Conservation (phyloP, 2,329 filamentous ascomycete genomes). For the Nemania sp. region DNA sequence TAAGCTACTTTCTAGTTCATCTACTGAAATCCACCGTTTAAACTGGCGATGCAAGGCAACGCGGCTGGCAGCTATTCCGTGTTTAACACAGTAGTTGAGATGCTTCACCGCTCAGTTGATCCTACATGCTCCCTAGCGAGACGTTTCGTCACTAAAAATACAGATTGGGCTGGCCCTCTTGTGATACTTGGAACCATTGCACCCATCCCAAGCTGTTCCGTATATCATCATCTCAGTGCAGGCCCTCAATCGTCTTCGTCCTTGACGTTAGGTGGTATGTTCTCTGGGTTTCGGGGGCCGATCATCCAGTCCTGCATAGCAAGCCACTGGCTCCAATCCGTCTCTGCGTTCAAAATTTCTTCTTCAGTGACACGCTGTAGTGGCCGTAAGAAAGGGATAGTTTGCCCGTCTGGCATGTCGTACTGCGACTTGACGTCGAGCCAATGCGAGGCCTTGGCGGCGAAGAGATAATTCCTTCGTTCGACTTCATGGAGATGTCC, state of each 20-base stretch:
- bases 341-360: slow-evolving; percentile 82
- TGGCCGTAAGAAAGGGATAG: slow-evolving; percentile 83
- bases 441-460: slow-evolving; percentile 91
- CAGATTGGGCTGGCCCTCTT: no score
- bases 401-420: slow-evolving; percentile 82
- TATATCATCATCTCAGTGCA: not conserved
- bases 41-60: not conserved
- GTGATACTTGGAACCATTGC: not conserved
- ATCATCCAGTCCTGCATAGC: slow-evolving; percentile 99
- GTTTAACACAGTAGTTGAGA: no score
- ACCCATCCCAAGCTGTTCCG: not conserved
- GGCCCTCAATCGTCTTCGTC: slow-evolving; percentile 34
- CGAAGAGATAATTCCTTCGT: slow-evolving; percentile 91
- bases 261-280: slow-evolving; percentile 39
- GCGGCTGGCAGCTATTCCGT: not conserved
- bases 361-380: slow-evolving; percentile 74
- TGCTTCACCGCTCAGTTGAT: no score
- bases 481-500: slow-evolving; percentile 86
- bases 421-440: slow-evolving; percentile 86
- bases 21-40: not conserved
- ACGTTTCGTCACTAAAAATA: no score
- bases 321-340: slow-evolving; percentile 90
- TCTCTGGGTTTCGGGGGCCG: slow-evolving; percentile 72
- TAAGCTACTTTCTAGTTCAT: not conserved
- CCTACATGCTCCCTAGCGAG: no score